These are phyloP conservation scores for Coemansia sp. DNA, from an alignment of 371 early-diverging fungal species.

Conservation along the genomic window DNA sequence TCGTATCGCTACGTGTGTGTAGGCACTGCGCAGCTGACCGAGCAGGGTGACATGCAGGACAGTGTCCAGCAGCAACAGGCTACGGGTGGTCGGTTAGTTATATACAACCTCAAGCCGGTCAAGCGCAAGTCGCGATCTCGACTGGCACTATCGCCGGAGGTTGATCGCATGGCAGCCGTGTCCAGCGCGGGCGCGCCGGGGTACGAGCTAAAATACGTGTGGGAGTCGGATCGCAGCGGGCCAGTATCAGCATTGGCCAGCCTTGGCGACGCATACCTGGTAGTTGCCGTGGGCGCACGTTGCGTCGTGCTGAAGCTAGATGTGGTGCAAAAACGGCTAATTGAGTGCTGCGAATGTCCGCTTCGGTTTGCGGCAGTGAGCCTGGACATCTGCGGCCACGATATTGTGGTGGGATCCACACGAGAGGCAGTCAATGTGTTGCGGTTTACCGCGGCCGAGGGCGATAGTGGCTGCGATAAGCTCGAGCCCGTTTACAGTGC, in stretches of 20 bases:
- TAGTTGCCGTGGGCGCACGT: constrained; percentile 15
- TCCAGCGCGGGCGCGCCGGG: not conserved
- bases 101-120: constrained; percentile 31
- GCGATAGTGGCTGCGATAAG: constrained; percentile 9
- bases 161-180: no score
- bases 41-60: not conserved
- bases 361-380: constrained; percentile 33
- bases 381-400: constrained; percentile 20
- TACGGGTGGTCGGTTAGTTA: constrained; percentile 24
- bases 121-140: constrained; percentile 14
- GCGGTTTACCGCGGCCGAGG: constrained; percentile 14
- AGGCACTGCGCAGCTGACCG: constrained; percentile 19
- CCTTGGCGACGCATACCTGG: constrained; percentile 34
- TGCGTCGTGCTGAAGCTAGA: constrained; percentile 38
- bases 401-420: constrained; percentile 31
- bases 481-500: constrained; percentile 24
- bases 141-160: not conserved
- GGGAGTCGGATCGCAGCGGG: constrained; percentile 34
- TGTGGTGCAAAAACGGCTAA: constrained; percentile 21
- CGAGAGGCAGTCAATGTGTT: constrained; percentile 31
- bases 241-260: constrained; percentile 32
- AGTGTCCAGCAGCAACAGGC: not conserved
- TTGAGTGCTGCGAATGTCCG: constrained; percentile 38
- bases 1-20: constrained; percentile 39
- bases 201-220: constrained; percentile 37